Base-by-base conservation (phyloP, 2,329 filamentous ascomycete species). In the Talaromyces sp. region DNA sequence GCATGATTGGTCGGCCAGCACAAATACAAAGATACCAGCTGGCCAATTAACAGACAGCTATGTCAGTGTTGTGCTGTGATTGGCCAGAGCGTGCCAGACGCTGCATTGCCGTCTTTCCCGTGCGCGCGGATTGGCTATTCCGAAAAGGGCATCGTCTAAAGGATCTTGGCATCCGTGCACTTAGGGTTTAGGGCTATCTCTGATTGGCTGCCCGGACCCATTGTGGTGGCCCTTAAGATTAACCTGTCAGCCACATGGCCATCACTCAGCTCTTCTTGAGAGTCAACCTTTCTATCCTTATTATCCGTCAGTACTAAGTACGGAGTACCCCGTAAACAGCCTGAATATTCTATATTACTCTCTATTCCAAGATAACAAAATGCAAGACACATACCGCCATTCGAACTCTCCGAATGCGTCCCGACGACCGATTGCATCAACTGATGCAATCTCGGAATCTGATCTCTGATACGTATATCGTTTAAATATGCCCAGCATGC, bases 221-320 rank as follows among this genome's bases (percentile, higher is more conserved):
- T 45, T 51, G 4, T 5, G 11, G 19, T 38, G 43, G 59, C 31
- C 47, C 25, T 54, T 43, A 63, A 63, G 56, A 63, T 63, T 63
- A 58, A 63, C 36, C 49, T 63, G 61, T 63, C 61, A 63, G 61
- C 61, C 61, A 63, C 61, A 63, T 63, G 61, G 61, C 51, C 40
- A 22, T 43, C 49, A 25, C 60, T 38, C 19, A 34, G 34, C 34
- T 38, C 34, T 36, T 31, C 31, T 25, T 8, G 31, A 34, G 31
- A 34, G 8, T 58, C 54, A 15, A 10, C 15, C 4, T 13, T 47
- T 13, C 19, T 47, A 11, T 25, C 19, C 45, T 25, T n/a, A 8
- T 3, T 8, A 15, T 47, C 45, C 19, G 19, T 47, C 45, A 47
- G 19, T 47, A 15, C 45, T 10, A 4, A 22, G 43, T n/a, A 38